phyloP scores from a whole-genome alignment of 257 asterid species.

The Nicotiana paniculata region DNA sequence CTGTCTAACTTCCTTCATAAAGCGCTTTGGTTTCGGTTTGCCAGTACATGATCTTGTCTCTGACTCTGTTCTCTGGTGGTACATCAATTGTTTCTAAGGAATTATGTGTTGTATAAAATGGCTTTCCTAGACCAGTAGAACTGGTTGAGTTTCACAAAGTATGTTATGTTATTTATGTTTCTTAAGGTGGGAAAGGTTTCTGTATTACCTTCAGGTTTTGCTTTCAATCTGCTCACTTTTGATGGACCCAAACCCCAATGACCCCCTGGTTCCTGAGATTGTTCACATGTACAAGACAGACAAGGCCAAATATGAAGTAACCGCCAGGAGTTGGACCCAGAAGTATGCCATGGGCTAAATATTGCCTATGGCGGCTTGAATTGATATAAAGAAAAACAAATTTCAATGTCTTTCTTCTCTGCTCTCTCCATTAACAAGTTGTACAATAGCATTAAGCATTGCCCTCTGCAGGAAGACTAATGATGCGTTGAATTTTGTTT shows the following conservation, averaged over 20 bases:
- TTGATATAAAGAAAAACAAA: constrained; percentile 26
- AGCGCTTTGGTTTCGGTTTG: not conserved
- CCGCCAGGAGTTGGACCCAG: constrained; percentile 92
- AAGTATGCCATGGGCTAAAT: constrained; percentile 78
- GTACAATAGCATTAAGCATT: constrained; percentile 18
- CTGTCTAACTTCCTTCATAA: not conserved
- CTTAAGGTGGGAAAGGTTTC: constrained; percentile 6
- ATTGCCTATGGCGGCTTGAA: not conserved
- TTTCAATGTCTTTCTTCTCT: constrained; percentile 14
- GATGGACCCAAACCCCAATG: constrained; percentile 84
- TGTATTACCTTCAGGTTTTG: constrained; percentile 47
- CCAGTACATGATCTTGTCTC: not conserved
- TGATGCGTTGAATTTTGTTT: constrained; percentile 12
- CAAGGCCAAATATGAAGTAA: constrained; percentile 66
- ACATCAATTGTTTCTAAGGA: not conserved
- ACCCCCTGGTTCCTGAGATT: constrained; percentile 79
- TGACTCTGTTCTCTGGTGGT: not conserved
- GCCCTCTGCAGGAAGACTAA: not conserved
- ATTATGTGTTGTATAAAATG: not conserved
- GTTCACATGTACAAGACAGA: constrained; percentile 91
- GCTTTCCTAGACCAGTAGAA: not conserved
- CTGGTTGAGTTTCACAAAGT: not conserved
- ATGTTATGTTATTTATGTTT: constrained; percentile 1
- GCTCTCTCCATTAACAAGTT: constrained; percentile 19
- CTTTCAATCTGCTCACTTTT: constrained; percentile 74